Conservation (phyloP, 345 rosid species). For the Gossypium sturtianum region DNA sequence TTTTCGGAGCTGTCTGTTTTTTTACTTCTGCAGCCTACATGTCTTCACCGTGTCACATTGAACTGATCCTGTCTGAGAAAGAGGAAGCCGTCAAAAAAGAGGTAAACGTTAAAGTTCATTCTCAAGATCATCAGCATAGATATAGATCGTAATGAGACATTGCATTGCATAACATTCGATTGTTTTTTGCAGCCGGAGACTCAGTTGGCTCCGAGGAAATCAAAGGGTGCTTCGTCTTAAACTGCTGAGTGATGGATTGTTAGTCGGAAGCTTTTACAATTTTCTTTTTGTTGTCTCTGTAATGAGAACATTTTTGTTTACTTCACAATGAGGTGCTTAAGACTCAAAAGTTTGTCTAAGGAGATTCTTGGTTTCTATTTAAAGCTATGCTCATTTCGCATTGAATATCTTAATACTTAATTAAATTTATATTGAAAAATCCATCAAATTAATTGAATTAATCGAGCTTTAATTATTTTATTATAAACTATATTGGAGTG, state of each 20-base stretch:
- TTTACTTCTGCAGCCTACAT: constrained; percentile 49
- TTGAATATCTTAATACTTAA: too few relatives aligned
- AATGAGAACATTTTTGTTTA: background rate
- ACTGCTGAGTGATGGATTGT: background rate
- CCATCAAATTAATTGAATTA: too few relatives aligned
- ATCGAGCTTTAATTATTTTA: too few relatives aligned
- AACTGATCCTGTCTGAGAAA: constrained; percentile 20
- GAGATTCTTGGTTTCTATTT: background rate
- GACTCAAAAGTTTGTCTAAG: background rate
- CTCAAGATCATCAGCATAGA: background rate
- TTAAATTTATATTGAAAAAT: background rate
- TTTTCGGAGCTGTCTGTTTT: background rate
- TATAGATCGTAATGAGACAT: background rate
- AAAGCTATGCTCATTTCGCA: background rate
- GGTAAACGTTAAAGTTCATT: background rate
- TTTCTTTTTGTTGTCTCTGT: background rate
- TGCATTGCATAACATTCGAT: background rate
- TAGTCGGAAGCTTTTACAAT: background rate
- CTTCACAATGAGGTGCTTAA: background rate
- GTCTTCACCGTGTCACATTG: constrained; percentile 79
- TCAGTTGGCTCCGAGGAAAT: constrained; percentile 44
- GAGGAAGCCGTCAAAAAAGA: constrained; percentile 48
- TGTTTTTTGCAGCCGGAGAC: constrained; percentile 46
- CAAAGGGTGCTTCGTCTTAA: constrained; percentile 12
- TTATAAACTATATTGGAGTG: too few relatives aligned